Conservation (phyloP, 352 stramenopile species). For the Plasmopara muralis region DNA sequence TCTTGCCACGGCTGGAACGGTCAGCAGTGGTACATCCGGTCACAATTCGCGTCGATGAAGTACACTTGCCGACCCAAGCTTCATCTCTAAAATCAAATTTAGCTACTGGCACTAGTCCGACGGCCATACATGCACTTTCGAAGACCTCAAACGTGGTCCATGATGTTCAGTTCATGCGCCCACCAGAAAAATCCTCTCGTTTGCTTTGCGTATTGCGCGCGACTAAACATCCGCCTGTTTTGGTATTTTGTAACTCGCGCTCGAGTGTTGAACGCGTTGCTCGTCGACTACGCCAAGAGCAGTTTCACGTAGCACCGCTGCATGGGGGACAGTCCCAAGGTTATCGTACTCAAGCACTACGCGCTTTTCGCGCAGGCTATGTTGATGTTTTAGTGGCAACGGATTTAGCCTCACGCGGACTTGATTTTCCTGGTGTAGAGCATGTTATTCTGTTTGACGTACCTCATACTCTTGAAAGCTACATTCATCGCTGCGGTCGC, state of each 20-base stretch:
- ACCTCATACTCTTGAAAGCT: slow-evolving; percentile 85
- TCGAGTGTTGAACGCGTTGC: slow-evolving; percentile 90
- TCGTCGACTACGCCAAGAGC: slow-evolving; percentile 90
- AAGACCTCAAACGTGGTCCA: too few relatives aligned
- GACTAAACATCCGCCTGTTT: slow-evolving; percentile 86
- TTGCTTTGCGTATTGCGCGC: too few relatives aligned
- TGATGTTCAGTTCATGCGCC: too few relatives aligned
- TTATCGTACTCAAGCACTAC: slow-evolving; percentile 45
- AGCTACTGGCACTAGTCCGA: too few relatives aligned
- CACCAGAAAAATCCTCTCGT: too few relatives aligned
- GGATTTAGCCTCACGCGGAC: slow-evolving; percentile 80
- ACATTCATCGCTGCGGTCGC: slow-evolving; percentile 86
- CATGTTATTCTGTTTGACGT: slow-evolving; percentile 89
- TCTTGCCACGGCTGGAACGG: slow-evolving; percentile 88
- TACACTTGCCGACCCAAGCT: neutral
- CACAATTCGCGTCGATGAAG: slow-evolving; percentile 82
- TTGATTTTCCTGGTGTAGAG: slow-evolving; percentile 84
- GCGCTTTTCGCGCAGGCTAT: slow-evolving; percentile 39
- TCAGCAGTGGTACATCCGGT: slow-evolving; percentile 91
- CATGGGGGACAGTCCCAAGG: slow-evolving; percentile 86
- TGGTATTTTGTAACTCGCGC: slow-evolving; percentile 94
- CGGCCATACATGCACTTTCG: too few relatives aligned
- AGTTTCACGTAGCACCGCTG: slow-evolving; percentile 92
- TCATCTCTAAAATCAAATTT: too few relatives aligned
- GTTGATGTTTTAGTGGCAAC: slow-evolving; percentile 87